Evolutionary conservation across 768 basidiomycete species (phyloP), one percentile per base, ranked within the genome.

Genomic region (Nidularia pulvinata): DNA sequence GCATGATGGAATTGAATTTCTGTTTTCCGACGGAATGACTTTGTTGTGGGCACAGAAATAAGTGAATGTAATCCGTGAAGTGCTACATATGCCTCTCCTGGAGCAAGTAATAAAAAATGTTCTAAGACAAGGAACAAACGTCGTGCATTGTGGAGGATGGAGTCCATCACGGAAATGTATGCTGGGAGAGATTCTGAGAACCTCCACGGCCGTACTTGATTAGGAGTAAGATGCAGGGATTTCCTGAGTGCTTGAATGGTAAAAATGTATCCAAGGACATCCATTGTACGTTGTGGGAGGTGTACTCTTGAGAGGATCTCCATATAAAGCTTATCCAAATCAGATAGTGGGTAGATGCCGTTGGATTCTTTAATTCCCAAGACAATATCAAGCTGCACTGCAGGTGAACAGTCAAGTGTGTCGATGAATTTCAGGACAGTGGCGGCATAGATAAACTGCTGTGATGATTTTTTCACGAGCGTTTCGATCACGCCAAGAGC

Each of bases 381-480:
- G 25, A 63, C 35, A 25, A 54, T 51, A 5, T 60, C 47, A 25
- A 63, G 51, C n/a, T 54, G 48, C 9, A 42, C 48, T 6, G 43
- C 43, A 10, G 63, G 61, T 9, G 46, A 44, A 45, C 53, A 51
- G 4, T 45, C 48, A 14, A 48, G 52, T 7, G 59, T 55, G 19
- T 58, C 56, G 36, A 69, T 53, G 42, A 58, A 68, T 48, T 60
- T 63, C 25, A 66, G 36, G 3, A 64, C 55, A 2, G 67, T 68
- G 0, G 68, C 59, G 2, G 66, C 64, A 51, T 60, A 64, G 53
- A 66, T 63, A 48, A 68, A 68, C 33, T 62, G 61, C 3, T 63
- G 64, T 1, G 57, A 57, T 2, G 65, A 61, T 50, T 57, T 62
- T 14, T 43, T 14, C 2, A 65, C 59, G 14, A 69, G 54, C 6